Base-by-base conservation (phyloP, 176 grass and related monocot genomes). In the Neostapfia colusana region DNA sequence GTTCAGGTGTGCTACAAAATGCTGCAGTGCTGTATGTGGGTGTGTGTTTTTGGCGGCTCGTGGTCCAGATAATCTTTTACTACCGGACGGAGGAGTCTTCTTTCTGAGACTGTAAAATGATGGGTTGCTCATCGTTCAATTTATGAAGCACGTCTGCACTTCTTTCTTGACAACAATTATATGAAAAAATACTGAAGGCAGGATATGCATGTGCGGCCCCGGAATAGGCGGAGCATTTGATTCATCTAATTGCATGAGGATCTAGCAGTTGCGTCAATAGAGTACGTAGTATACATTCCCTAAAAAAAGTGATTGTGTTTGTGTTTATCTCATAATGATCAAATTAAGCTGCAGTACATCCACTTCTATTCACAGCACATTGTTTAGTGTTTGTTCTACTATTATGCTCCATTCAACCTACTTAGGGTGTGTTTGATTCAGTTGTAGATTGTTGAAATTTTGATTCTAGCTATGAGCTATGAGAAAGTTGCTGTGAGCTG, bases 1-100 rank as follows among this genome's bases (percentile, higher is more conserved):
- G 55, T 75, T 70, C 62, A 46, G 36, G 37, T 71, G 34, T 63
- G 45, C 14, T 39, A 49, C 18, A 74, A 16, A 10, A 31, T 74
- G 50, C 63, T 26, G 49, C 20, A 15, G 18, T 37, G 48, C 9
- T 20, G 42, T 70, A 63, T 60, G 70, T 75, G 70, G 13, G 38
- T 37, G 26, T 64, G 77, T 27, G 2, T 27, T 1, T 23, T 43
- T 38, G 10, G 58, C 14, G 4, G 46, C 73, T 82, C 23, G 48
- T 17, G 48, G 39, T 70, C 10, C 69, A 3, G 26, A 8, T 48
- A 28, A 46, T 5, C 38, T 67, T 41, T 35, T 80, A 13, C 20
- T 55, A 24, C n/a, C 9, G n/a, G 15, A 5, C 8, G 6, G 13
- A 49, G 4, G 20, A 15, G 13, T 56, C 11, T 49, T 70, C 11